A percentile compares a stretch with the other conserved stretches of the same genome.
Evolutionary conservation across 2,329 filamentous ascomycete species (phyloP).

Genomic region (Colletotrichum sp.): DNA sequence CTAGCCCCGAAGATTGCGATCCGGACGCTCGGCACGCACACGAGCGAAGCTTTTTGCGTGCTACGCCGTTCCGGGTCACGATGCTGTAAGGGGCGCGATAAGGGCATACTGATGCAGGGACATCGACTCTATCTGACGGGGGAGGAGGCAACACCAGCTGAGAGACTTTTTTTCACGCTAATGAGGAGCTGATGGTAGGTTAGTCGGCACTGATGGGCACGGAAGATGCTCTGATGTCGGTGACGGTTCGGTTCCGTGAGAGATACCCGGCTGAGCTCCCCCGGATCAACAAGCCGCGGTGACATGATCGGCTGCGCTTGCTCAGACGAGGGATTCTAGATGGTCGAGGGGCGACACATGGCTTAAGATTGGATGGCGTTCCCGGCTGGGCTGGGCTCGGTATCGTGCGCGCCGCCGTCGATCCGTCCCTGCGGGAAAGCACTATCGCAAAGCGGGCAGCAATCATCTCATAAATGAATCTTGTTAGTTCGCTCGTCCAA

Average conservation of each 20-base stretch:
- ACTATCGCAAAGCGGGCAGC: not conserved
- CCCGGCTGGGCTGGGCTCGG: not conserved
- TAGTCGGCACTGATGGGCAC: not conserved
- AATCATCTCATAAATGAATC: not conserved
- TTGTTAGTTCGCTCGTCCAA: not conserved
- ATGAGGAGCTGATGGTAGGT: not conserved
- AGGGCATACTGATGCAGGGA: not conserved
- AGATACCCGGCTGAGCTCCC: not conserved
- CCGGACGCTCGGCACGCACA: not conserved
- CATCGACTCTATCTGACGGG: not conserved
- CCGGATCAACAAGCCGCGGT: not conserved
- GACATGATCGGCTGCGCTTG: not conserved
- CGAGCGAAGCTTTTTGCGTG: not conserved
- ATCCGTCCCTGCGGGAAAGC: not conserved
- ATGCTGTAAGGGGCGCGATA: not conserved
- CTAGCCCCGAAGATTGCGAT: not conserved
- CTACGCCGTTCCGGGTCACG: not conserved
- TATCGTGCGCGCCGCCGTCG: not conserved
- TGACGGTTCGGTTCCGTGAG: not conserved
- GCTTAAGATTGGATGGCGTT: constrained; percentile 9
- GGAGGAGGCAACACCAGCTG: not conserved
- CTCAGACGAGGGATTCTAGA: not conserved
- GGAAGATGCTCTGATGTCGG: not conserved
- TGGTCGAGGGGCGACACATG: not conserved
- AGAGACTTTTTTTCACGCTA: not conserved